Base-by-base conservation (phyloP, 768 basidiomycete genomes). In the Cytidiella melzeri region DNA sequence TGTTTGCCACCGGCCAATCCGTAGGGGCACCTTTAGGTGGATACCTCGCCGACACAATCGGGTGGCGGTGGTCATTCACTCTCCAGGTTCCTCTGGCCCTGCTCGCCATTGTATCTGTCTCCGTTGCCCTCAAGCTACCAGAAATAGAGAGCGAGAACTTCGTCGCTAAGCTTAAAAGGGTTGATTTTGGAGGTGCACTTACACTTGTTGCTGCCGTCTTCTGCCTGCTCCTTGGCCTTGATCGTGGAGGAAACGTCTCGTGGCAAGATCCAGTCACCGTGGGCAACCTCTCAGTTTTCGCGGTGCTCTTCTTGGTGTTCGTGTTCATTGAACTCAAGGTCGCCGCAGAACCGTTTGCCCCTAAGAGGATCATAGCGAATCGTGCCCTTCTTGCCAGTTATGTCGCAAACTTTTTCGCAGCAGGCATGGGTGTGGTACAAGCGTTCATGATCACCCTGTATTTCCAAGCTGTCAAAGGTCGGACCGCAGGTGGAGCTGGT, bases 1-100 rank as follows among this genome's bases (percentile, higher is more conserved):
- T 83, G 2, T 84, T 71, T 50, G 76, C 81, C 0, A 62, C 68
- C 13, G 83, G 84, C 9, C 77, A 77, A 20, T 73, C 76, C 1
- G 67, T 70, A 0, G 84, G 84, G 10, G 81, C 82, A 2, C 82
- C 83, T 2, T 61, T 83, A 0, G 83, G 83, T 10, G 83, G 83
- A 4, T 70, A 78, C 36, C 64, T 87, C 2, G 72, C 78, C 1
- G 83, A 85, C 56, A 76, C 66, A 9, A 75, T 83, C 37, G 82
- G 83, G 4, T 86, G 84, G 84, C 64, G 83, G 61, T 84, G 83
- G 80, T 72, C 76, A 0, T 84, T 83, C 68, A 65, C 80, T 3
- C 56, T 80, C 7, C 81, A 83, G 68, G 74, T 81, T 0, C 83
- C 83, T 1, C 56, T 80, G 26, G 72, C 77, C 9, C 28, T 78